Evolutionary conservation across 1,284 basidiomycete species (phyloP).

Genomic region (Papiliotrema flavescens): DNA sequence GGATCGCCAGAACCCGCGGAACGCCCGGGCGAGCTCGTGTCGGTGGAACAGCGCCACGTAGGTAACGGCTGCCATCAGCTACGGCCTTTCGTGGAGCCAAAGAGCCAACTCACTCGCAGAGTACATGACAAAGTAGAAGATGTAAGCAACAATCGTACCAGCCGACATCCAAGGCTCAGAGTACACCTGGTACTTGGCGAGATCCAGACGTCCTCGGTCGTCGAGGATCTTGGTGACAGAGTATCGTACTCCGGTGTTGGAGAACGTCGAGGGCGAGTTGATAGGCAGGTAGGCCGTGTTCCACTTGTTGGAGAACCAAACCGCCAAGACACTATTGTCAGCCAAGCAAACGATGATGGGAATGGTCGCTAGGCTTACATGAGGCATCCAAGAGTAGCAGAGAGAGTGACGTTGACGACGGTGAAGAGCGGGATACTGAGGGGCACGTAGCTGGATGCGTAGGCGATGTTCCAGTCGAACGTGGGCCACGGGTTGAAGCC

Average conservation of each 20-base stretch:
- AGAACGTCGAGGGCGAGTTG: conserved; percentile 25
- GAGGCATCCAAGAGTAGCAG: conserved; percentile 46
- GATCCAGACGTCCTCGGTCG: conserved; percentile 24
- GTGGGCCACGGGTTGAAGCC: conserved; percentile 41
- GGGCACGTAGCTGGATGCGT: conserved; percentile 11
- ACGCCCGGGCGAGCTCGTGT: conserved; percentile 43
- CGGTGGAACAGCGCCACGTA: conserved; percentile 48
- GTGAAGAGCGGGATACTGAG: conserved; percentile 17
- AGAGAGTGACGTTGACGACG: conserved; percentile 50
- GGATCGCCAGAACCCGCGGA: conserved; percentile 19
- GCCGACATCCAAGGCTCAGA: conserved; percentile 38
- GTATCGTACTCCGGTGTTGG: conserved; percentile 33
- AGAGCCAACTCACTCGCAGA: conserved; percentile 17
- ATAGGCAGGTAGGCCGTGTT: conserved; percentile 39
- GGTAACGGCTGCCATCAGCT: not conserved
- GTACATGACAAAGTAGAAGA: conserved; percentile 42
- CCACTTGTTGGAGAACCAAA: conserved; percentile 31
- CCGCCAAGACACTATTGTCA: conserved; percentile 10
- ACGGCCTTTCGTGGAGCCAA: no score
- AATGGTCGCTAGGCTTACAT: not conserved
- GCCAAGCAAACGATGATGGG: not conserved
- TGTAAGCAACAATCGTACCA: conserved; percentile 37
- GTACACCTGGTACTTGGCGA: conserved; percentile 36
- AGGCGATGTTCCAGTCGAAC: conserved; percentile 30
- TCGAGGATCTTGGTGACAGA: conserved; percentile 43